Conservation (phyloP, 2,329 filamentous ascomycete species). For the Trichoderma endophyticum region DNA sequence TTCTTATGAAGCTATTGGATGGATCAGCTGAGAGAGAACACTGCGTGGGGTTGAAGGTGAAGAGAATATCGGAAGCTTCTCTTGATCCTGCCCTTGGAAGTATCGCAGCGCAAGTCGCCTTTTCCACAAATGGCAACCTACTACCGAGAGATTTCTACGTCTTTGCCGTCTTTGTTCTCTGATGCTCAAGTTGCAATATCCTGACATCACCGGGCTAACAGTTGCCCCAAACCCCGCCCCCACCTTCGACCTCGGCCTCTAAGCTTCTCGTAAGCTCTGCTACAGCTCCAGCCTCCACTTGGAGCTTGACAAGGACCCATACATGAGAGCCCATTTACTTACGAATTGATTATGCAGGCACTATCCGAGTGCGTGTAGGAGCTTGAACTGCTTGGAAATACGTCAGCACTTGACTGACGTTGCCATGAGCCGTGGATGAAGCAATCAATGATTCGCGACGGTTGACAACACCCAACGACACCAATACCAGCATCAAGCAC, state of each 20-base stretch:
- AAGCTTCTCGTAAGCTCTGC: neutral
- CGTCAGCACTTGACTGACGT: neutral
- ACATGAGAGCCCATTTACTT: neutral
- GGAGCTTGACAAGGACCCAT: neutral
- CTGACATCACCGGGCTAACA: constrained; percentile 11
- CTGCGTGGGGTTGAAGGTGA: no score
- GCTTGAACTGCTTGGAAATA: neutral
- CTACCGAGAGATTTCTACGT: neutral
- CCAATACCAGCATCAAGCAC: neutral
- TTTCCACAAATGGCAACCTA: neutral
- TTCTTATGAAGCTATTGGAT: no score
- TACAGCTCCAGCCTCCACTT: neutral
- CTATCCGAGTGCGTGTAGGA: neutral
- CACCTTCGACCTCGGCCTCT: neutral
- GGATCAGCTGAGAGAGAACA: no score
- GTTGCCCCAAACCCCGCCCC: constrained; percentile 1
- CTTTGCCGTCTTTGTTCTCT: neutral
- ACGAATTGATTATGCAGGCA: neutral
- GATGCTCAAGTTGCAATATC: neutral
- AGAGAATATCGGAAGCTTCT: no score
- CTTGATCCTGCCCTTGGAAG: no score
- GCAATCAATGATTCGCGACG: neutral
- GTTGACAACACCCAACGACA: neutral
- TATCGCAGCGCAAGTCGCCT: no score
- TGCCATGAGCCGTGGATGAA: neutral